Evolutionary conservation across 352 stramenopile species (phyloP).

Genomic region (Blastocystis sp.): DNA sequence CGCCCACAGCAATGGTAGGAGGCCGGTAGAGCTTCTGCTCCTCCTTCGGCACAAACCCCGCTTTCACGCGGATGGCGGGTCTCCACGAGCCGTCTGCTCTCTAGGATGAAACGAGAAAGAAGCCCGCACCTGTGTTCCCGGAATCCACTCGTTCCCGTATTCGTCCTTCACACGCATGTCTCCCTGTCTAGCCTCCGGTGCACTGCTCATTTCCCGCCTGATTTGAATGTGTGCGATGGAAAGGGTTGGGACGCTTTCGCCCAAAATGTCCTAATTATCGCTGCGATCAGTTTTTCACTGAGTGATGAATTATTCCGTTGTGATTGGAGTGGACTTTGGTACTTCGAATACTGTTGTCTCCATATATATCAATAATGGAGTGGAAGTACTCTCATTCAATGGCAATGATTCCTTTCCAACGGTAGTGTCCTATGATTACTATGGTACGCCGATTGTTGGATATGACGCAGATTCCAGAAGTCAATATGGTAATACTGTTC

Average conservation of each 20-base stretch:
- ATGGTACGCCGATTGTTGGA: not conserved
- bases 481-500: not conserved
- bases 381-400: no score
- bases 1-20: constrained; percentile 8
- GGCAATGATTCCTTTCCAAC: no score
- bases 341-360: no score
- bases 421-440: not conserved
- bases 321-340: no score
- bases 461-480: not conserved
- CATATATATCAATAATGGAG: no score
- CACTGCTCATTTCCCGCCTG: not conserved
- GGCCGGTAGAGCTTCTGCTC: constrained; percentile 39
- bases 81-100: constrained; percentile 48
- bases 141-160: constrained; percentile 49
- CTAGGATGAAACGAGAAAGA: not conserved
- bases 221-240: not conserved
- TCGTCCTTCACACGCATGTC: constrained; percentile 52
- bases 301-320: no score
- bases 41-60: constrained; percentile 54
- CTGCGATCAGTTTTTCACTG: no score
- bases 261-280: no score
- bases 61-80: constrained; percentile 25
- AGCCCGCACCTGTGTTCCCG: constrained; percentile 16
- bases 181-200: not conserved
- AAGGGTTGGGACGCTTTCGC: no score